Percentiles rank a stretch among this genome's conserved stretches.
These are phyloP conservation scores for Stenocarpella maydis DNA, from an alignment of 2,329 filamentous ascomycete species.

Conservation along the genomic window DNA sequence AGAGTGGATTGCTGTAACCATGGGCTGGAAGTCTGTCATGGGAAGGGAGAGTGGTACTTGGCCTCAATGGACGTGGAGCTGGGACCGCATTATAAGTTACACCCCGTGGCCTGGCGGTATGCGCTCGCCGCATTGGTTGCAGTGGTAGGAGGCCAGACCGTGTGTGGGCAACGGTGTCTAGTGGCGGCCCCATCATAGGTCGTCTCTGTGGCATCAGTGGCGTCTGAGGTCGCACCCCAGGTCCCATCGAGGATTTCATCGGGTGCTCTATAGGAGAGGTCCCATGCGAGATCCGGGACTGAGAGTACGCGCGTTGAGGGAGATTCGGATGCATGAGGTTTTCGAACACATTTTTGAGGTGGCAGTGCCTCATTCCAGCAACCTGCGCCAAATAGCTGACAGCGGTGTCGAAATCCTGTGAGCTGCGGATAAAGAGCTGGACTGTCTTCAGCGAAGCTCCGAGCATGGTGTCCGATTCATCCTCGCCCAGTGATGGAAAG, in stretches of 20 bases:
- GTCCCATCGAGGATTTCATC: background rate
- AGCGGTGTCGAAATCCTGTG: slow-evolving; percentile 25
- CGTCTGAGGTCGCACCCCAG: background rate
- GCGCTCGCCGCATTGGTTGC: background rate
- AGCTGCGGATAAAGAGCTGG: background rate
- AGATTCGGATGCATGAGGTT: no score
- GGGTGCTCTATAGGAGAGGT: background rate
- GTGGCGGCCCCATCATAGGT: no score
- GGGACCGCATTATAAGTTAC: background rate
- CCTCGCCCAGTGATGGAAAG: background rate
- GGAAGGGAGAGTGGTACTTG: background rate
- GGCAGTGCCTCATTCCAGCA: slow-evolving; percentile 8
- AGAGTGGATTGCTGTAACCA: background rate
- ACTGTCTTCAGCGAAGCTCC: background rate
- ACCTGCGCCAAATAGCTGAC: slow-evolving; percentile 24
- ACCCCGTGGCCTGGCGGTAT: background rate
- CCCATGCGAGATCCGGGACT: no score
- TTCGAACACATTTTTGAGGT: background rate
- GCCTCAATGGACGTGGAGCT: no score
- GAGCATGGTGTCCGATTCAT: background rate
- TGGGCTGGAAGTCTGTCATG: background rate
- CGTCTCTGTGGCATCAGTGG: no score
- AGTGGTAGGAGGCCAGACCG: no score
- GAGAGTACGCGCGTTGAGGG: no score
- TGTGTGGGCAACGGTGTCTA: no score